These are phyloP conservation scores for Lentinula sp. DNA, from an alignment of 768 basidiomycete genomes.

Conservation along the genomic window DNA sequence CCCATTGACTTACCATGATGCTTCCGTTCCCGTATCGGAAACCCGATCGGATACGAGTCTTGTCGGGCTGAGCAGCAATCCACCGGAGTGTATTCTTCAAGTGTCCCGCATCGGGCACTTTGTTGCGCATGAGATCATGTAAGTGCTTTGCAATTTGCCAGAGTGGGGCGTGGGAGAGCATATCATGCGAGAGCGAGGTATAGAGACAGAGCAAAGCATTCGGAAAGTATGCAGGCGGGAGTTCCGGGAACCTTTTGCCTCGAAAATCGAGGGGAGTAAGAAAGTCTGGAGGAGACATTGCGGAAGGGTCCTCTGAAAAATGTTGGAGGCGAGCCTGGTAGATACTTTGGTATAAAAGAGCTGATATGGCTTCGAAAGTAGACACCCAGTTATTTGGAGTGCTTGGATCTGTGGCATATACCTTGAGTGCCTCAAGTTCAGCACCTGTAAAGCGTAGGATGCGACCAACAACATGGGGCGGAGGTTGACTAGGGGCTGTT, in stretches of 20 bases:
- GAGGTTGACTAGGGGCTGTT: not conserved
- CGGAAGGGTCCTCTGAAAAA: constrained; percentile 1
- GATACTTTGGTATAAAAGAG: constrained; percentile 12
- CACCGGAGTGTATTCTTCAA: constrained; percentile 9
- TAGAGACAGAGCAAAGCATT: constrained; percentile 8
- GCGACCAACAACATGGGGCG: constrained; percentile 4
- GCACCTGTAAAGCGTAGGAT: constrained; percentile 12
- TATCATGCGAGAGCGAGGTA: constrained; percentile 6
- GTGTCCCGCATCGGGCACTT: constrained; percentile 1
- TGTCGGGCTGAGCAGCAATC: constrained; percentile 13
- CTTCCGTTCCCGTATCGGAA: constrained; percentile 14
- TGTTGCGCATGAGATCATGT: constrained; percentile 10
- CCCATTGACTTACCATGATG: constrained; percentile 15
- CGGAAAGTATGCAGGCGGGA: constrained; percentile 9
- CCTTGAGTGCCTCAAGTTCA: constrained; percentile 2
- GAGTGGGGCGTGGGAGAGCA: constrained; percentile 10
- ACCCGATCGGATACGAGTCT: not conserved
- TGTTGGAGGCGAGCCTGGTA: constrained; percentile 11
- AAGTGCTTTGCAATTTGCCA: constrained; percentile 14
- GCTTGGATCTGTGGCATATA: constrained; percentile 10
- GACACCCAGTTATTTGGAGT: constrained; percentile 7
- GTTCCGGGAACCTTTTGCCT: constrained; percentile 1
- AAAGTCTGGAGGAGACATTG: constrained; percentile 12
- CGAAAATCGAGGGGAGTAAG: constrained; percentile 14
- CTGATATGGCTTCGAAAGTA: constrained; percentile 13